These are phyloP conservation scores for Leishmania turanica DNA, from an alignment of 208 protist species.

Conservation along the genomic window DNA sequence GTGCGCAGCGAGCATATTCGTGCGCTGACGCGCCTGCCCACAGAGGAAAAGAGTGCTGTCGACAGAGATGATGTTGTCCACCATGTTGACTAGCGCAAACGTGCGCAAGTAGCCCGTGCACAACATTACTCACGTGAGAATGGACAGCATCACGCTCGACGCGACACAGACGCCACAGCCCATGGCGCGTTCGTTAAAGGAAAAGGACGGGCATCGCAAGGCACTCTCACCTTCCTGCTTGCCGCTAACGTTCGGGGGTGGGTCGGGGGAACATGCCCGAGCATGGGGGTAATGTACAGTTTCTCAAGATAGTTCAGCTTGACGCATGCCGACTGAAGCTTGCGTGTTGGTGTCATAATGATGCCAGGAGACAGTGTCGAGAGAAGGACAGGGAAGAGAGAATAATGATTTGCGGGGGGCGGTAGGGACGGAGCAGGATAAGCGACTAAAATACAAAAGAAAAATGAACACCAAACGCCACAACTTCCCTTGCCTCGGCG, in stretches of 20 bases:
- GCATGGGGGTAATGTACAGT: slow-evolving; percentile 26
- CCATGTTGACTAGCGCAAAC: slow-evolving; percentile 66
- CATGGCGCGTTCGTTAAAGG: slow-evolving; percentile 62
- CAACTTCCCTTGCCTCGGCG: not conserved
- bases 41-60: slow-evolving; percentile 69
- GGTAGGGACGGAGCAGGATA: not conserved
- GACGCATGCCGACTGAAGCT: slow-evolving; percentile 28
- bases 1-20: slow-evolving; percentile 66
- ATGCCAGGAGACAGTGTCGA: not conserved
- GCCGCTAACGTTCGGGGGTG: not conserved
- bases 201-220: slow-evolving; percentile 44
- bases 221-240: slow-evolving; percentile 26
- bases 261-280: slow-evolving; percentile 5
- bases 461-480: not conserved
- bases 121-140: slow-evolving; percentile 61
- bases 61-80: slow-evolving; percentile 62
- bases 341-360: not conserved
- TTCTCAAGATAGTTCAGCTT: slow-evolving; percentile 26
- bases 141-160: slow-evolving; percentile 53
- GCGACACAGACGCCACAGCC: slow-evolving; percentile 47
- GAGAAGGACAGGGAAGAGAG: not conserved
- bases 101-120: slow-evolving; percentile 52
- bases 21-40: slow-evolving; percentile 59
- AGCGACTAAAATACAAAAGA: too few species aligned
- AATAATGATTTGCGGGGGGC: not conserved